These are phyloP conservation scores for Xylaria sp. DNA, from an alignment of 2,329 filamentous ascomycete species.

Conservation along the genomic window DNA sequence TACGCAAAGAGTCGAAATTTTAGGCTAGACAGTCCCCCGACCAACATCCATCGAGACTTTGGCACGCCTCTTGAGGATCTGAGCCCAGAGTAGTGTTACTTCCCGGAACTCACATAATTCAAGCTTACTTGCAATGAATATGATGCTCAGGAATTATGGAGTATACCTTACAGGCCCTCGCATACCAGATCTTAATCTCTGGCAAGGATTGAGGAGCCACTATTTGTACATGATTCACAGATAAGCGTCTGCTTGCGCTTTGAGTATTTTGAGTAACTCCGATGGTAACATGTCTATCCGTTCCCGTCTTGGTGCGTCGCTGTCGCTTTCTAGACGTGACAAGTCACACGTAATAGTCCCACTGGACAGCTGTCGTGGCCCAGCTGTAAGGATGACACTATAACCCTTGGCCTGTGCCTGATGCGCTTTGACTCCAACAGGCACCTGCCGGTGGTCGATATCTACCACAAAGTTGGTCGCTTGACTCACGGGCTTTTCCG, in stretches of 20 bases:
- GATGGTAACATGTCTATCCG: constrained; percentile 57
- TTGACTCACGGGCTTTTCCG: constrained; percentile 57
- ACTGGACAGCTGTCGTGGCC: constrained; percentile 69
- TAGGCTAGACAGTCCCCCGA: not conserved
- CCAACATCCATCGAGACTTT: not conserved
- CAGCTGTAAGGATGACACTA: constrained; percentile 77
- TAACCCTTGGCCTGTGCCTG: constrained; percentile 79
- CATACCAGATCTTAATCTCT: not conserved
- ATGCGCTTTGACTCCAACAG: constrained; percentile 74
- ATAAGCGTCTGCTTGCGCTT: constrained; percentile 55
- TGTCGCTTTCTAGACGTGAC: constrained; percentile 46
- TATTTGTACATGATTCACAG: constrained; percentile 55
- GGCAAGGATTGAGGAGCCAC: not conserved
- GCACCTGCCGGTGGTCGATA: constrained; percentile 72
- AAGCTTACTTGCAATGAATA: not conserved
- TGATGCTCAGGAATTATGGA: not conserved
- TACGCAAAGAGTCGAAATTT: not conserved
- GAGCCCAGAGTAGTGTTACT: not conserved
- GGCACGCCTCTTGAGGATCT: not conserved
- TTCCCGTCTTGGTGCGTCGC: constrained; percentile 36
- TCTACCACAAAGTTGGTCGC: constrained; percentile 74
- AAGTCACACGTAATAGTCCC: constrained; percentile 64
- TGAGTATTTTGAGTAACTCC: constrained; percentile 58
- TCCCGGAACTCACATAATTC: not conserved
- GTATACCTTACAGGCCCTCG: not conserved